A percentile compares a stretch with the other conserved stretches of the same genome.
These are phyloP conservation scores for Eragrostis curvula DNA, from an alignment of 176 grass and related monocot genomes.

Conservation along the genomic window DNA sequence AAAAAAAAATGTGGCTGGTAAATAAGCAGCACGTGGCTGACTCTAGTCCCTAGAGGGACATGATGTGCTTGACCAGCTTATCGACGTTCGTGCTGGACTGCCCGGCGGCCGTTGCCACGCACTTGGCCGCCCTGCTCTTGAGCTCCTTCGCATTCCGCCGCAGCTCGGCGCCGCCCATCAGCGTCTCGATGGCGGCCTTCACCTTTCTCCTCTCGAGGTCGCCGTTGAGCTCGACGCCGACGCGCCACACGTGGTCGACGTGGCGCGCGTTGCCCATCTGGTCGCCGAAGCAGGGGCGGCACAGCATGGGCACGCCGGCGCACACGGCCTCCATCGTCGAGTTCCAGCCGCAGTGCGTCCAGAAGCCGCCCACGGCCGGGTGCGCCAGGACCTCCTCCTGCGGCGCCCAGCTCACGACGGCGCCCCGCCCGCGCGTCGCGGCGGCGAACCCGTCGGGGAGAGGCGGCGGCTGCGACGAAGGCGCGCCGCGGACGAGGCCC, in stretches of 20 bases:
- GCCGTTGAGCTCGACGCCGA: constrained; percentile 19
- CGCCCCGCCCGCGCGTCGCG: background rate
- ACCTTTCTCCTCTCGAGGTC: constrained; percentile 1
- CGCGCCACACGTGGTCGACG: constrained; percentile 16
- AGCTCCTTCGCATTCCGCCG: constrained; percentile 20
- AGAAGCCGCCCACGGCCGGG: constrained; percentile 18
- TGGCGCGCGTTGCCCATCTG: constrained; percentile 51
- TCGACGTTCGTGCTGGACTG: constrained; percentile 15
- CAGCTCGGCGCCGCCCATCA: constrained; percentile 31
- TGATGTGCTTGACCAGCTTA: constrained; percentile 26
- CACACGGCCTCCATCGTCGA: constrained; percentile 41
- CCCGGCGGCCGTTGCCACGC: background rate
- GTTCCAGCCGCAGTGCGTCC: constrained; percentile 72
- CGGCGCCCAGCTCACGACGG: constrained; percentile 40
- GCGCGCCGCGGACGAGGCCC: background rate
- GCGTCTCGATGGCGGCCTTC: background rate
- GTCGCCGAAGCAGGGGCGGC: constrained; percentile 42
- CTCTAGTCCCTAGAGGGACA: background rate
- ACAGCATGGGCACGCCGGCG: constrained; percentile 41
- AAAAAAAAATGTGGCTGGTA: no score
- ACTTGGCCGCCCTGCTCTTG: background rate
- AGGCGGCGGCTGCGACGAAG: background rate
- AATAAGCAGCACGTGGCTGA: no score
- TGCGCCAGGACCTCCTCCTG: constrained; percentile 50
- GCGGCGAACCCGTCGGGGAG: background rate